Evolutionary conservation across 169 alveolate genomes (phyloP), one percentile per base, ranked within the genome.

Genomic region (Plasmodium yoelii): DNA sequence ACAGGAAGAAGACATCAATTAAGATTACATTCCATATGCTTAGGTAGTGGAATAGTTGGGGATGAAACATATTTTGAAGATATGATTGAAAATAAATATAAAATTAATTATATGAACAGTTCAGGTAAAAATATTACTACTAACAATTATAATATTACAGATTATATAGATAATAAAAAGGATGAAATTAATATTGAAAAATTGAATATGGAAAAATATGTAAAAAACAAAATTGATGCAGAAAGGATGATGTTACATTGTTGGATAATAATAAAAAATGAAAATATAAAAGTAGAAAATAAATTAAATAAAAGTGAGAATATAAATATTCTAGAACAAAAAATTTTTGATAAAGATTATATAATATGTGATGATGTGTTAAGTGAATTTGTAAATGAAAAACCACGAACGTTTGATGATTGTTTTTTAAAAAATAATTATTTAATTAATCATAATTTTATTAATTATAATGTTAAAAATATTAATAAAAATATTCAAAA

Each of bases 1-100:
- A 86, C 92, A 49, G 92, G 92, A 15, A 72, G 92, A 55, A 72
- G 92, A 19, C 92, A 86, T 59, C 92, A 86, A 49, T 73, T 86
- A 6, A 61, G 92, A 49, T 44, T 86, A 46, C 92, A 86, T 64
- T 57, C 88, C 15, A 53, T 73, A 12, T 69, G 56, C 24, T 15
- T 86, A 63, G 92, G 92, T 22, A 72, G 87, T 72, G 75, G 68
- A 0, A 86, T 86, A 28, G 87, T 86, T 44, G 92, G 92, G n/a
- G 92, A 86, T 28, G 92, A 60, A 63, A 86, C 92, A 26, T 86
- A 86, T 56, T 86, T 86, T 49, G 80, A 86, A 44, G 92, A 86
- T 57, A 86, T 73, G 92, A 26, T 72, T 69, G 64, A 47, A 26
- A 86, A 63, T 46, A 86, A 73, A 15, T 73, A 86, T 49, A 73